Conservation (phyloP, 1,284 basidiomycete species). For the Heimioporus punctisporus region DNA sequence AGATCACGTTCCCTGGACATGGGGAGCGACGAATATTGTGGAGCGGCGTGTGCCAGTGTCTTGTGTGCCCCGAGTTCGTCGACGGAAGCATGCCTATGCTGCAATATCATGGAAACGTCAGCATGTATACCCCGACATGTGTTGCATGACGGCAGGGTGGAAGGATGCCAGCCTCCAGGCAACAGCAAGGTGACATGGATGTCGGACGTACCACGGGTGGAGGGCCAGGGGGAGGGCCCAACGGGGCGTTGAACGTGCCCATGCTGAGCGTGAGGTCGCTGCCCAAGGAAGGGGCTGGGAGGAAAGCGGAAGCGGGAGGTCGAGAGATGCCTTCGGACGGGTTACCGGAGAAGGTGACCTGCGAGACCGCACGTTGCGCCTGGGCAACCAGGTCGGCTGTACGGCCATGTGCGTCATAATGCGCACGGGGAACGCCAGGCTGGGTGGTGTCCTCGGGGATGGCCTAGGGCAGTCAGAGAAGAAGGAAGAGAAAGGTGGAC, state of each 20-base stretch:
- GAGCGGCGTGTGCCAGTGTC: not conserved
- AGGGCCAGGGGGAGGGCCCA: slow-evolving; percentile 14
- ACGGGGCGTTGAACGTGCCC: slow-evolving; percentile 2
- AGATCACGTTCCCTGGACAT: slow-evolving; percentile 12
- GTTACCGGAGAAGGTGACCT: slow-evolving; percentile 53
- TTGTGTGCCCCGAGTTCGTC: slow-evolving; percentile 29
- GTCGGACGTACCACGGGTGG: slow-evolving; percentile 21
- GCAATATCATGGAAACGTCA: slow-evolving; percentile 10
- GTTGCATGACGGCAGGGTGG: slow-evolving; percentile 13
- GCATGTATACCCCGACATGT: slow-evolving; percentile 6
- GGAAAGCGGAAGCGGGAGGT: slow-evolving; percentile 14
- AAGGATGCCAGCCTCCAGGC: slow-evolving; percentile 18
- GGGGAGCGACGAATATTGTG: slow-evolving; percentile 28
- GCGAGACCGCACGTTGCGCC: slow-evolving; percentile 58
- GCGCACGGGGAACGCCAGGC: slow-evolving; percentile 77
- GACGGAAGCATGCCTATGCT: slow-evolving; percentile 24
- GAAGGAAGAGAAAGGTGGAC: not conserved
- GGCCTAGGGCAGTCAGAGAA: slow-evolving; percentile 47
- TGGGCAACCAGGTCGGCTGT: slow-evolving; percentile 67
- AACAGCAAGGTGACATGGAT: slow-evolving; percentile 16
- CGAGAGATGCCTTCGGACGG: slow-evolving; percentile 29
- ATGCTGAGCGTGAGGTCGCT: slow-evolving; percentile 30
- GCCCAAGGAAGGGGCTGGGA: slow-evolving; percentile 31
- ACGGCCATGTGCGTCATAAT: slow-evolving; percentile 69
- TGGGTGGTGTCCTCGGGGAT: slow-evolving; percentile 82